Conservation (phyloP, 2,329 filamentous ascomycete genomes). For the Calonectria pauciramosa region DNA sequence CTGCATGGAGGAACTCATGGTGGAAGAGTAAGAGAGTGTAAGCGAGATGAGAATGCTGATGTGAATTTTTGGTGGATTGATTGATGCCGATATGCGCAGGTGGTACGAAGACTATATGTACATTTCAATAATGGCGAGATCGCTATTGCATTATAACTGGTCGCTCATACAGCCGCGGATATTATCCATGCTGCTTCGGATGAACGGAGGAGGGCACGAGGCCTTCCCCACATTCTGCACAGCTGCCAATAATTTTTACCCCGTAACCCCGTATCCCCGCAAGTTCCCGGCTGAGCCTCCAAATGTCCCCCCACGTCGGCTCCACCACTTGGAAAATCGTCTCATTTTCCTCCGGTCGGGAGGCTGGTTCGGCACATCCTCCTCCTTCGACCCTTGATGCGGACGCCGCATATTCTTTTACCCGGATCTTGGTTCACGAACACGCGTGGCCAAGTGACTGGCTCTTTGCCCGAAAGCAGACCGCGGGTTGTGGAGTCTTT, state of each 20-base stretch:
- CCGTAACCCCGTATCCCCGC: not conserved
- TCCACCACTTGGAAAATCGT: not conserved
- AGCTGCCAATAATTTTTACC: not conserved
- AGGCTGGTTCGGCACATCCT: not conserved
- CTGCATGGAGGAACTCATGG: constrained; percentile 40
- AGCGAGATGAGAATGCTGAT: not conserved
- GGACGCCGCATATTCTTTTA: not conserved
- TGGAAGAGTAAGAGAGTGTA: not conserved
- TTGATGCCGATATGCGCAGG: not conserved
- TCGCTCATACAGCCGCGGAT: not conserved
- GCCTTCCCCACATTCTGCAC: constrained; percentile 4
- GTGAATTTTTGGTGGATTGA: not conserved
- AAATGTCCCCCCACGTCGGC: not conserved
- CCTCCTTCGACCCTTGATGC: not conserved
- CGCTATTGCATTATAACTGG: not conserved
- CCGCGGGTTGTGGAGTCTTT: not conserved
- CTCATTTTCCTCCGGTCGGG: not conserved
- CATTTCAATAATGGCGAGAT: not conserved
- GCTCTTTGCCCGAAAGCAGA: not conserved
- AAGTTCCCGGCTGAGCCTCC: not conserved
- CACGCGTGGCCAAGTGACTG: not conserved
- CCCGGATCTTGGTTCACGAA: not conserved
- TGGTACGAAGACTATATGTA: not conserved
- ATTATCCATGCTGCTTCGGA: constrained; percentile 10
- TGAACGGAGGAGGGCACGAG: not conserved